Percentiles rank a stretch among this genome's conserved stretches.
These are phyloP conservation scores for Flaveria floridana DNA, from an alignment of 140 eudicot genomes.

Conservation along the genomic window DNA sequence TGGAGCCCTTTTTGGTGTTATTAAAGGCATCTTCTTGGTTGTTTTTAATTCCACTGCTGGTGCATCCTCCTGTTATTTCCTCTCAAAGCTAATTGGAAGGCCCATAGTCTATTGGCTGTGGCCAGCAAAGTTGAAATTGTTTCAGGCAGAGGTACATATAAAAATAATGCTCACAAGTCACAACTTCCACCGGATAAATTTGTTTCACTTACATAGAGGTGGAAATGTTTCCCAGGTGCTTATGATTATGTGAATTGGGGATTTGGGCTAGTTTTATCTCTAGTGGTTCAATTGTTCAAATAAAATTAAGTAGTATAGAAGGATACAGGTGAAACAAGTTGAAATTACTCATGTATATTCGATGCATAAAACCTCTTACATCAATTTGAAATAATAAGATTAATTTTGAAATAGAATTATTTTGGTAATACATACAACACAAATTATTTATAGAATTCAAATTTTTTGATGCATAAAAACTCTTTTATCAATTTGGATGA, in stretches of 20 bases:
- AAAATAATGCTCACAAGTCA: background rate
- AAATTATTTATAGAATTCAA: background rate
- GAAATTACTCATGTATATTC: background rate
- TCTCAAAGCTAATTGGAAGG: constrained; percentile 82
- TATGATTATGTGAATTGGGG: too few species aligned
- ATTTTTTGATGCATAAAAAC: too few species aligned
- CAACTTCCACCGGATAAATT: background rate
- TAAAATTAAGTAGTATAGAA: background rate
- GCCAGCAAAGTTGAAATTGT: constrained; percentile 78
- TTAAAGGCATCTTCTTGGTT: constrained; percentile 78
- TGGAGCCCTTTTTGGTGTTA: constrained; percentile 93
- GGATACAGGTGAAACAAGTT: background rate
- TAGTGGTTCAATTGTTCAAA: background rate
- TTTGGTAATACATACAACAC: constrained; percentile 6
- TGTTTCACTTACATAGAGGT: background rate
- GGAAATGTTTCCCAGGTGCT: too few species aligned
- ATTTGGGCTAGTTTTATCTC: too few species aligned
- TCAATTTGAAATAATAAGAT: background rate
- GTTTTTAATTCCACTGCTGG: constrained; percentile 96
- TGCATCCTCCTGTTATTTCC: constrained; percentile 88
- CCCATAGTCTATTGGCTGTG: constrained; percentile 86
- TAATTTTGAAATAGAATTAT: background rate
- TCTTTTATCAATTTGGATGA: background rate
- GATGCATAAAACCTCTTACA: background rate
- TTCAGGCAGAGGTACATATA: constrained; percentile 78